Evolutionary conservation across 2,329 filamentous ascomycete genomes (phyloP).

Genomic region (Cordyceps javanica): DNA sequence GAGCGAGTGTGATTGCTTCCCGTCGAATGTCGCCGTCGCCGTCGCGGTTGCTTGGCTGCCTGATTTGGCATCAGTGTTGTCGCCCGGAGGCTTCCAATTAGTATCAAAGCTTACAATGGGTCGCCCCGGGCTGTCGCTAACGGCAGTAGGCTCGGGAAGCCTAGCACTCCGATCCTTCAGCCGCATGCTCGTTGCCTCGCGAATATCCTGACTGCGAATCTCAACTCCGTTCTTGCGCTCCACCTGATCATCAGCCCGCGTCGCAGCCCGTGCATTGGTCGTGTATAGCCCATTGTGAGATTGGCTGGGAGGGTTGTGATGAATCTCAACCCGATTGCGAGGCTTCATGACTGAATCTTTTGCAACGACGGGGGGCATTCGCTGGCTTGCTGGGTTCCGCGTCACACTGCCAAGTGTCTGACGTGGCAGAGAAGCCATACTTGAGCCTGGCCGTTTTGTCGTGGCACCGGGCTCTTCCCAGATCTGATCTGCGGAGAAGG

Average conservation of each 20-base stretch:
- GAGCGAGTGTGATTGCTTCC: conserved; percentile 25
- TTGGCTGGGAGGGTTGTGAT: conserved; percentile 77
- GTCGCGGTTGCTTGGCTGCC: conserved; percentile 27
- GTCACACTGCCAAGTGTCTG: conserved; percentile 27
- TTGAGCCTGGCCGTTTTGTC: conserved; percentile 18
- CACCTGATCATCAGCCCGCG: conserved; percentile 34
- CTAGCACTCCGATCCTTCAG: conserved; percentile 80
- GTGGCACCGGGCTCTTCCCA: conserved; percentile 74
- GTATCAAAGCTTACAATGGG: conserved; percentile 96
- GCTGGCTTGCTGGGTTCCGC: conserved; percentile 21
- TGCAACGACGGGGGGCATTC: neutral
- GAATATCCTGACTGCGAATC: conserved; percentile 79
- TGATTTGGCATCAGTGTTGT: conserved; percentile 60
- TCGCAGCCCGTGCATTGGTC: conserved; percentile 46
- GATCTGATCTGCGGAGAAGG: conserved; percentile 73
- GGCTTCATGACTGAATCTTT: conserved; percentile 34
- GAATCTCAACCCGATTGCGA: conserved; percentile 61
- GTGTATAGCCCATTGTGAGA: conserved; percentile 77
- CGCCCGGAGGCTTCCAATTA: conserved; percentile 69
- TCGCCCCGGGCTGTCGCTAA: conserved; percentile 83
- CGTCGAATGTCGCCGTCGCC: conserved; percentile 22
- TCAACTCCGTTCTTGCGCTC: conserved; percentile 73
- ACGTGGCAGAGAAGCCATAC: conserved; percentile 27
- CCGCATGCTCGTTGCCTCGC: conserved; percentile 82
- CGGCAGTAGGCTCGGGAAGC: conserved; percentile 80